These are phyloP conservation scores for Ampelocalamus luodianensis DNA, from an alignment of 176 grass and related monocot species.

Conservation along the genomic window DNA sequence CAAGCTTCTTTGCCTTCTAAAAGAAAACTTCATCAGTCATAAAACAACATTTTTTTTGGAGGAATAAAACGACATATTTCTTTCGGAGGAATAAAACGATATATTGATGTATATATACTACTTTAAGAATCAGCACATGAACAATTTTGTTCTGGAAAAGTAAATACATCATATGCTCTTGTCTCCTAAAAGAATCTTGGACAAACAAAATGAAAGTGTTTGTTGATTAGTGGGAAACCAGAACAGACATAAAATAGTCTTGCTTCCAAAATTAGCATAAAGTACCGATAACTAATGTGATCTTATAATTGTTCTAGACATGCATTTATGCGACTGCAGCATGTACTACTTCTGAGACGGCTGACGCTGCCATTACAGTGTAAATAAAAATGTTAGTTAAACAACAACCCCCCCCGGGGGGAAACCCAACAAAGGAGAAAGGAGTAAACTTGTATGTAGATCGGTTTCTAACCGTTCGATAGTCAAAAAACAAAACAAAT, in stretches of 20 bases:
- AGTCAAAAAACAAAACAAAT: background rate
- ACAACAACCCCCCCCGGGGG: no score
- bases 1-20: background rate
- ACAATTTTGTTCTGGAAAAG: conserved; percentile 2
- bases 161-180: background rate
- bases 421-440: background rate
- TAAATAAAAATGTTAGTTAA: background rate
- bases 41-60: background rate
- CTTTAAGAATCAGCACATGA: background rate
- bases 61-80: background rate
- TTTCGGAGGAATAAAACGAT: no score
- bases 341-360: background rate
- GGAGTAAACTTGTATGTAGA: background rate
- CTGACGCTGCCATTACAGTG: background rate
- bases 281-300: background rate
- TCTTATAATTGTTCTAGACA: background rate
- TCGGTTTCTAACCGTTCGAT: background rate
- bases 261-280: conserved; percentile 36
- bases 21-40: background rate
- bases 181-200: background rate
- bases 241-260: conserved; percentile 5
- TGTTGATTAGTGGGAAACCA: conserved; percentile 29
- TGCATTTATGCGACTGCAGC: background rate
- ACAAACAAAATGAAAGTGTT: background rate
- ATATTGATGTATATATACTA: background rate